Conservation (phyloP, 176 grass and related monocot species). For the Oryza australiensis region DNA sequence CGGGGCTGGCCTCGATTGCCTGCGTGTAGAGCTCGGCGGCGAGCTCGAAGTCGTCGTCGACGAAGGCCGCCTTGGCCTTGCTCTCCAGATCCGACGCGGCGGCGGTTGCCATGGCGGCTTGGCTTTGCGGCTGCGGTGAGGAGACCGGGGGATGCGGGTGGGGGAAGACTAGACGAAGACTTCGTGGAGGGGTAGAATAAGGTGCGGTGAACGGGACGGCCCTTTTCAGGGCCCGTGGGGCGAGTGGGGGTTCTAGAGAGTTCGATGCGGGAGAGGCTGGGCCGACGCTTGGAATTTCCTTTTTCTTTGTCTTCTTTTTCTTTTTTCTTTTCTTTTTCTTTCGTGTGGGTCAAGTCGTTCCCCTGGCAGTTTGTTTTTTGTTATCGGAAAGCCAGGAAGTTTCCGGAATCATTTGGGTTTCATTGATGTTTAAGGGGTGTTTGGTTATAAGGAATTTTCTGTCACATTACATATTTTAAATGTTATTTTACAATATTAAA, state of each 20-base stretch:
- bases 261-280: conserved; percentile 14
- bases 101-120: conserved; percentile 47
- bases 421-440: background rate
- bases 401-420: conserved; percentile 21
- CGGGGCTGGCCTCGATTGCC: conserved; percentile 55
- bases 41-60: conserved; percentile 76
- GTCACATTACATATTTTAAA: too few species aligned
- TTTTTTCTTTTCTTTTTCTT: conserved; percentile 7
- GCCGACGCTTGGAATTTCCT: background rate
- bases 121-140: conserved; percentile 29
- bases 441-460: too few species aligned
- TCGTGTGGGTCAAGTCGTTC: conserved; percentile 36
- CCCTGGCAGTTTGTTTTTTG: background rate
- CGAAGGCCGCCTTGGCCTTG: conserved; percentile 72
- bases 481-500: too few species aligned
- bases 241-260: conserved; percentile 41
- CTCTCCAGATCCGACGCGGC: conserved; percentile 57
- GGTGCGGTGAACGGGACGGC: conserved; percentile 9
- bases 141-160: background rate
- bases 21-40: conserved; percentile 67
- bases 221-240: conserved; percentile 38
- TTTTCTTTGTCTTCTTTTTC: background rate
- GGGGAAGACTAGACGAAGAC: conserved; percentile 39
- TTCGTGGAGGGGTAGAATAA: conserved; percentile 12
- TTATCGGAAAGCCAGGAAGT: background rate